Percentiles rank a stretch among this genome's conserved stretches.
Conservation (phyloP, 768 basidiomycete genomes). For the Leccinum disarticulatum region DNA sequence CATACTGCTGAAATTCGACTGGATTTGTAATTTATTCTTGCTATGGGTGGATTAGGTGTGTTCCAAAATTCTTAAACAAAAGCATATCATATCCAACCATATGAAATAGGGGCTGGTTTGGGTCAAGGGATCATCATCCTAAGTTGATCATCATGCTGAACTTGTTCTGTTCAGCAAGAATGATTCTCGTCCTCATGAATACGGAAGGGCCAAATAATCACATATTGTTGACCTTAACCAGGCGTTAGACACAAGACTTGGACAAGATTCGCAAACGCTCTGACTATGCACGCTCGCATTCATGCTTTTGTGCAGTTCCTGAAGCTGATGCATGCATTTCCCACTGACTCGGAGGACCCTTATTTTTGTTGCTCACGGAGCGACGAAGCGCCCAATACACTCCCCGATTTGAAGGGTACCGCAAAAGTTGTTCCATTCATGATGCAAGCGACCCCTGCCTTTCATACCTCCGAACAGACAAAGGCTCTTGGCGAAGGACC, state of each 20-base stretch:
- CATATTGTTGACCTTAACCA: neutral
- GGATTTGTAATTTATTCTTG: neutral
- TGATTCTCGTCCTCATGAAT: neutral
- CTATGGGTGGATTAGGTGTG: constrained; percentile 5
- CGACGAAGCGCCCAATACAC: too few relatives aligned
- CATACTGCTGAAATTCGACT: neutral
- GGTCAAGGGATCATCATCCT: constrained; percentile 2
- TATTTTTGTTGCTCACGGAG: neutral
- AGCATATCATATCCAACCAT: neutral
- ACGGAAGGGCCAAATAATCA: neutral
- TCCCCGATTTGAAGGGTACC: too few relatives aligned
- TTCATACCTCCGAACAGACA: neutral
- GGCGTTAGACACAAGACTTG: too few relatives aligned
- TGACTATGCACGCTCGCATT: too few relatives aligned
- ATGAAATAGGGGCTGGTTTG: constrained; percentile 3
- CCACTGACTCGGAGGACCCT: neutral
- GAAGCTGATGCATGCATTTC: neutral
- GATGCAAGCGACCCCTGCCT: neutral
- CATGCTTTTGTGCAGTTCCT: neutral
- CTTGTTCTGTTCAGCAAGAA: neutral
- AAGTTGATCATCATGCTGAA: neutral
- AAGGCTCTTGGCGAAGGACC: too few relatives aligned
- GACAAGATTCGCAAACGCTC: too few relatives aligned
- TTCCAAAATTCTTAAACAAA: neutral
- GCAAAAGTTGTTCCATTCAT: too few relatives aligned